phyloP scores from a whole-genome alignment of 164 flowering plant genomes.

The Vitis riparia region DNA sequence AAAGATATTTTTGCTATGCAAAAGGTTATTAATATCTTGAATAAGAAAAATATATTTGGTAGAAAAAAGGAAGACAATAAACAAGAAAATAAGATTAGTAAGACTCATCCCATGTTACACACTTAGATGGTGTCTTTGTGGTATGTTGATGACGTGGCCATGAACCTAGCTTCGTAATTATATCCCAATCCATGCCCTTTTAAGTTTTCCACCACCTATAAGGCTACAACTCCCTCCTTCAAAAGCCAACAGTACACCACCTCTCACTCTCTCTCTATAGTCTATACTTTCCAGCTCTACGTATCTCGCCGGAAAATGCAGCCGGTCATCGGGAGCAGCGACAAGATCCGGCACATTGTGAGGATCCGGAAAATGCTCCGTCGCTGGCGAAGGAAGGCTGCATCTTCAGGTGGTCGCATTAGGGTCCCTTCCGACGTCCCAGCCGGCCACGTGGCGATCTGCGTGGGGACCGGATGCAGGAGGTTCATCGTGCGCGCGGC shows the following conservation, averaged over 20 bases:
- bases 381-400: slow-evolving; percentile 46
- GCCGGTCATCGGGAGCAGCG: slow-evolving; percentile 3
- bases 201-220: not conserved
- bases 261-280: not conserved
- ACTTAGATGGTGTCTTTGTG: too few species aligned
- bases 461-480: slow-evolving; percentile 22
- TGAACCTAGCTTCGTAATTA: slow-evolving; percentile 17
- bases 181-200: slow-evolving; percentile 8
- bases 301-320: slow-evolving; percentile 16
- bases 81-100: too few species aligned
- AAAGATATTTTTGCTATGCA: too few species aligned
- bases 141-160: too few species aligned
- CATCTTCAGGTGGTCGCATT: slow-evolving; percentile 7
- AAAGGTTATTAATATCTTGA: too few species aligned
- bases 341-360: slow-evolving; percentile 30
- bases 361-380: slow-evolving; percentile 48
- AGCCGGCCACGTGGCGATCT: slow-evolving; percentile 38
- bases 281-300: too few species aligned
- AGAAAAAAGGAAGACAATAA: too few species aligned
- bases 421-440: slow-evolving; percentile 31
- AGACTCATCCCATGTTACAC: too few species aligned
- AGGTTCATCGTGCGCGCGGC: slow-evolving; percentile 34
- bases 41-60: too few species aligned
- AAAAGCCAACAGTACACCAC: not conserved
- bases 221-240: not conserved